These are phyloP conservation scores for Dimargaris cristalligena DNA, from an alignment of 192 early-diverging fungal species.

Conservation along the genomic window DNA sequence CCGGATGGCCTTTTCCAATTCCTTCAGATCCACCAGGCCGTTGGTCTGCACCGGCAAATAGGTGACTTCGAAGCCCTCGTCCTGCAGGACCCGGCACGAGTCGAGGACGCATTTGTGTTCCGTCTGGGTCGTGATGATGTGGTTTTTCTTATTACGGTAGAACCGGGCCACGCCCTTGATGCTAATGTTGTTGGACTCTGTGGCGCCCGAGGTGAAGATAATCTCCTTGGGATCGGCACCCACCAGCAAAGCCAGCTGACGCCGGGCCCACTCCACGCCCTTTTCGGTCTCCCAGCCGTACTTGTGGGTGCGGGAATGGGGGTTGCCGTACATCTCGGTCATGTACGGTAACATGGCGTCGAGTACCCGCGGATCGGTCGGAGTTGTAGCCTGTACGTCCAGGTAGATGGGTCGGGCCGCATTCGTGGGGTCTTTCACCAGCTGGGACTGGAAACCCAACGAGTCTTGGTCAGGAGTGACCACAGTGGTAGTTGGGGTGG, in stretches of 20 bases:
- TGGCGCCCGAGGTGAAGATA: slow-evolving; percentile 89
- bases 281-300: slow-evolving; percentile 95
- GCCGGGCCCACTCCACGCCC: slow-evolving; percentile 71
- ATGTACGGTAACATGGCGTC: slow-evolving; percentile 90
- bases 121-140: slow-evolving; percentile 92
- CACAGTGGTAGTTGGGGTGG: no score
- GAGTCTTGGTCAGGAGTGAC: slow-evolving; percentile 18
- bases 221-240: slow-evolving; percentile 93
- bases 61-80: slow-evolving; percentile 91
- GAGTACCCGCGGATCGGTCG: slow-evolving; percentile 80
- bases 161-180: slow-evolving; percentile 92
- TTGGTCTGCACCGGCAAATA: slow-evolving; percentile 76
- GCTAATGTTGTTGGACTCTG: slow-evolving; percentile 88
- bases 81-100: slow-evolving; percentile 86
- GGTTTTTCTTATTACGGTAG: slow-evolving; percentile 84
- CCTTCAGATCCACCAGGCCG: slow-evolving; percentile 67
- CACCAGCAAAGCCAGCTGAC: slow-evolving; percentile 74
- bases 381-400: slow-evolving; percentile 87
- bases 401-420: slow-evolving; percentile 68
- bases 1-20: slow-evolving; percentile 65
- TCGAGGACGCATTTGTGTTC: slow-evolving; percentile 98
- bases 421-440: slow-evolving; percentile 15
- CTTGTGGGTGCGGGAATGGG: slow-evolving; percentile 90
- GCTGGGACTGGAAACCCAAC: slow-evolving; percentile 30
- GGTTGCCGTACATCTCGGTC: slow-evolving; percentile 85